These are phyloP conservation scores for Thalia dealbata DNA, from an alignment of 176 grass and related monocot genomes.

Conservation along the genomic window DNA sequence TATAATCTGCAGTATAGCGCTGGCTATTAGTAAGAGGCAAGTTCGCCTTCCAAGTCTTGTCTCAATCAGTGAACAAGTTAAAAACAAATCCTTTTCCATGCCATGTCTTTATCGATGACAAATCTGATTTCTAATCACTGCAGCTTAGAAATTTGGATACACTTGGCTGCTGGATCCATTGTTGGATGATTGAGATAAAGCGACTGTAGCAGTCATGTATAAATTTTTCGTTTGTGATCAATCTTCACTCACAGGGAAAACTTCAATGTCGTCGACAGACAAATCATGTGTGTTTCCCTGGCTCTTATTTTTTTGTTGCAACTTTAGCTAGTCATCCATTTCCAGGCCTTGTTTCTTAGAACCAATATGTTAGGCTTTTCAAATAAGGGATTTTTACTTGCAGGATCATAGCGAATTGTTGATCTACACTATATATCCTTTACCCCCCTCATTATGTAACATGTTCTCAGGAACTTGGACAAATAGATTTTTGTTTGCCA, in stretches of 20 bases:
- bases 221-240: not conserved
- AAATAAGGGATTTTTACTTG: not conserved
- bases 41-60: not conserved
- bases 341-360: not conserved
- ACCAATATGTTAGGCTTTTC: not conserved
- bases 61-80: not conserved
- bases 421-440: not conserved
- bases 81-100: not conserved
- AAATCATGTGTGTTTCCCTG: not conserved
- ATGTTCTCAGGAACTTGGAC: not conserved
- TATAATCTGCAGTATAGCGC: conserved; percentile 60
- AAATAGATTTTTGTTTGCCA: not conserved
- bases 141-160: not conserved
- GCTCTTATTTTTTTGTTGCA: not conserved
- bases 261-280: not conserved
- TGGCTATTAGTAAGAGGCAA: conserved; percentile 44
- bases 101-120: not conserved
- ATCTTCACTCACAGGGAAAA: not conserved
- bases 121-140: not conserved
- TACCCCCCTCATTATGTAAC: not conserved
- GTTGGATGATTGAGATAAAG: not conserved
- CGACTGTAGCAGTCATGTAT: not conserved
- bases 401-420: not conserved
- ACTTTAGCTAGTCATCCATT: not conserved
- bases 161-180: not conserved